phyloP scores from a whole-genome alignment of 305 asterid genomes.

The Fraxinus angustifolia region DNA sequence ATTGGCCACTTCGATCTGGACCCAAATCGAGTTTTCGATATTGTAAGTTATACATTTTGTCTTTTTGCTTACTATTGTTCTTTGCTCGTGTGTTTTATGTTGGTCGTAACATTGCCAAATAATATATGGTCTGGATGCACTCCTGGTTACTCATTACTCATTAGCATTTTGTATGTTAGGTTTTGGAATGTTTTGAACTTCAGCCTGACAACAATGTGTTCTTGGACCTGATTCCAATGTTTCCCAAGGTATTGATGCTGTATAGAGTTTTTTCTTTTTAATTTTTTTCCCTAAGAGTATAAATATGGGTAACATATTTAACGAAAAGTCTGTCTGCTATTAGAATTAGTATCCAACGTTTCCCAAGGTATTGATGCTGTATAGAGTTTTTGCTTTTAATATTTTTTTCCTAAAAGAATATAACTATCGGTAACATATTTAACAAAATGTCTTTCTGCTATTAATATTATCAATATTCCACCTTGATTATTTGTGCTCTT shows the following conservation, averaged over 20 bases:
- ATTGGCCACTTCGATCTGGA: slow-evolving; percentile 98
- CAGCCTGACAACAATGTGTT: slow-evolving; percentile 77
- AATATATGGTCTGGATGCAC: background rate
- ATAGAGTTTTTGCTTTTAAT: background rate
- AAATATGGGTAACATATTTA: background rate
- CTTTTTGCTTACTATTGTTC: background rate
- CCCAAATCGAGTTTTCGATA: slow-evolving; percentile 95
- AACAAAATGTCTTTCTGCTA: background rate
- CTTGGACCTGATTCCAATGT: slow-evolving; percentile 87
- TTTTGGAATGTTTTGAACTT: slow-evolving; percentile 91
- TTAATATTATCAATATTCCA: background rate
- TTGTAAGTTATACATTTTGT: slow-evolving; percentile 52
- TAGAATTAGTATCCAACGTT: slow-evolving; percentile 50
- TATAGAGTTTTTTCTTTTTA: background rate
- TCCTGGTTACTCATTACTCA: slow-evolving; percentile 28
- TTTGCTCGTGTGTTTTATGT: background rate
- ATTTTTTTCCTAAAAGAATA: background rate
- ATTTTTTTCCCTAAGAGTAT: background rate
- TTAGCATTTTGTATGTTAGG: slow-evolving; percentile 40
- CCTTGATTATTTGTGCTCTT: slow-evolving; percentile 20
- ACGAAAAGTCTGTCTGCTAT: background rate
- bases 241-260: slow-evolving; percentile 71
- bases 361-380: slow-evolving; percentile 65
- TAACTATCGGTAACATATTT: background rate
- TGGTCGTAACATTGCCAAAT: slow-evolving; percentile 1